Conservation (phyloP, 768 basidiomycete species). For the Leucocoprinus leucothites region DNA sequence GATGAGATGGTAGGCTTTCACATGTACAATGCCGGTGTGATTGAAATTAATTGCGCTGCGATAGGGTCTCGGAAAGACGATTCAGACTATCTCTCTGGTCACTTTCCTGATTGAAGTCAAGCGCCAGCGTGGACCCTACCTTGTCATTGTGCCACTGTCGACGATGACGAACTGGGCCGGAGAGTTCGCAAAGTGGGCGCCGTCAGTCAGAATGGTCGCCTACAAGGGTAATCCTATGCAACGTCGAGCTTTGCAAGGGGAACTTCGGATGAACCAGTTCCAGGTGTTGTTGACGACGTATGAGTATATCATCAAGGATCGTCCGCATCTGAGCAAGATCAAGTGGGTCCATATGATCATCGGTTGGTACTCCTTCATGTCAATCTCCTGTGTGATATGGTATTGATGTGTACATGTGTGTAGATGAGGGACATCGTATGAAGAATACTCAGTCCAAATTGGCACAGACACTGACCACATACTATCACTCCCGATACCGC, state of each 20-base stretch:
- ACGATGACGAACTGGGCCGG: conserved; percentile 98
- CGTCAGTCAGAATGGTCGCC: conserved; percentile 70
- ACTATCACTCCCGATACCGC: conserved; percentile 90
- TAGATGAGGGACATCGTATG: conserved; percentile 97
- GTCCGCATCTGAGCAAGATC: conserved; percentile 83
- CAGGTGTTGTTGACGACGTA: conserved; percentile 94
- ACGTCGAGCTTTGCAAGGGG: conserved; percentile 73
- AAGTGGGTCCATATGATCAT: conserved; percentile 99
- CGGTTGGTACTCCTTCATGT: conserved; percentile 47
- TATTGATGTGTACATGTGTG: not conserved
- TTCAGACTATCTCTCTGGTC: conserved; percentile 93
- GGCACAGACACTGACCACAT: conserved; percentile 83
- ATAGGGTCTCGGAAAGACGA: conserved; percentile 93
- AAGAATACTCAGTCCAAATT: conserved; percentile 93
- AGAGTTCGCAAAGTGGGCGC: conserved; percentile 98
- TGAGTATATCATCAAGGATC: conserved; percentile 97
- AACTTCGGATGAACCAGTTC: conserved; percentile 79
- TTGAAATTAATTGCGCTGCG: too few species aligned
- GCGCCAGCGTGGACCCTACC: conserved; percentile 88
- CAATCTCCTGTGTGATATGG: not conserved
- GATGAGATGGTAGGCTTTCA: conserved; percentile 76
- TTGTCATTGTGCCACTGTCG: conserved; percentile 92
- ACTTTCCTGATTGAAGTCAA: conserved; percentile 92
- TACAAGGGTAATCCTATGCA: conserved; percentile 92
- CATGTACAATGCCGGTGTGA: too few species aligned